Base-by-base conservation (phyloP, 306 rosid genomes). In the Cicer cuneatum region DNA sequence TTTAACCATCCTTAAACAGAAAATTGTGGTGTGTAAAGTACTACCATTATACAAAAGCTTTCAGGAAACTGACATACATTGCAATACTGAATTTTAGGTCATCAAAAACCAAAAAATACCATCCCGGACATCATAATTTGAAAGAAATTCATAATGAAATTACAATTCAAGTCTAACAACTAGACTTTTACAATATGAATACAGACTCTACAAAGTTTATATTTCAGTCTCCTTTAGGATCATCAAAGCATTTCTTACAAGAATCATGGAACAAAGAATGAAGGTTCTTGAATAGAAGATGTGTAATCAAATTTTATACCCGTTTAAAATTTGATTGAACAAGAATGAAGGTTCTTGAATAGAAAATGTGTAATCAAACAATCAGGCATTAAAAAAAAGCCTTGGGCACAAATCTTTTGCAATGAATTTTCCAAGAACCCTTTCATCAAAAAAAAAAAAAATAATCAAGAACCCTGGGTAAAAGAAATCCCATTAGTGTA, bases 331-430 rank as follows among this genome's bases (percentile, higher is more conserved):
- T 29, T 1, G 5, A 6, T 2, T 21, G 1, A 42, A 7, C 47
- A 42, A 42, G 11, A 9, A 7, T 42, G 2, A 42, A 10, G 47
- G 47, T 42, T 42, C 47, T 42, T 42, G 47, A 42, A 42, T 6
- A 42, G 21, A 19, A 19, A 19, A 42, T 42, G 2, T 7, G 10
- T 42, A 42, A 42, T 42, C 47, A 11, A 42, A 10, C 47, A 42
- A 42, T 10, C 10, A 42, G 10, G 11, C 47, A 42, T 42, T 1
- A 13, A 54, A 19, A 12, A 15, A 6, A 45, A 61, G 78, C 72
- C 74, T 66, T 49, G 84, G 84, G 1, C 21, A 19, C 21, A 19
- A 19, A 19, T 19, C 21, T 19, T 19, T 19, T 19, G 21, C 21
- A 82, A 37, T 29, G 53, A 70, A 67, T 51, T n/a, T 66, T 5